These are phyloP conservation scores for rapeseed (Brassica napus) DNA, from an alignment of 345 rosid genomes.

Conservation along the genomic window Da-Ae NC_063435.1:4004001-4004500, in stretches of 20 bases:
- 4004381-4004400: background rate
- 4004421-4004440: too few species aligned
- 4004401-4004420: too few species aligned
- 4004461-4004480: too few species aligned
- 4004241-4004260: background rate
- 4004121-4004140: conserved; percentile 64
- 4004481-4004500: too few species aligned
- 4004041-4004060: conserved; percentile 26
- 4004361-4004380: background rate
- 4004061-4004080: conserved; percentile 24
- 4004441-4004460: too few species aligned
- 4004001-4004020: conserved; percentile 43
- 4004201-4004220: background rate
- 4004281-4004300: background rate
- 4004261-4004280: background rate
- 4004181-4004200: conserved; percentile 47
- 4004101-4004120: conserved; percentile 66
- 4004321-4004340: background rate
- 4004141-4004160: conserved; percentile 81
- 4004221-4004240: background rate
- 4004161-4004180: conserved; percentile 92
- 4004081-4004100: conserved; percentile 45
- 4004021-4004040: conserved; percentile 29
- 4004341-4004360: background rate
- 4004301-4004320: background rate